Conservation (phyloP, 768 basidiomycete species). For the Macrolepiota albuminosa region DNA sequence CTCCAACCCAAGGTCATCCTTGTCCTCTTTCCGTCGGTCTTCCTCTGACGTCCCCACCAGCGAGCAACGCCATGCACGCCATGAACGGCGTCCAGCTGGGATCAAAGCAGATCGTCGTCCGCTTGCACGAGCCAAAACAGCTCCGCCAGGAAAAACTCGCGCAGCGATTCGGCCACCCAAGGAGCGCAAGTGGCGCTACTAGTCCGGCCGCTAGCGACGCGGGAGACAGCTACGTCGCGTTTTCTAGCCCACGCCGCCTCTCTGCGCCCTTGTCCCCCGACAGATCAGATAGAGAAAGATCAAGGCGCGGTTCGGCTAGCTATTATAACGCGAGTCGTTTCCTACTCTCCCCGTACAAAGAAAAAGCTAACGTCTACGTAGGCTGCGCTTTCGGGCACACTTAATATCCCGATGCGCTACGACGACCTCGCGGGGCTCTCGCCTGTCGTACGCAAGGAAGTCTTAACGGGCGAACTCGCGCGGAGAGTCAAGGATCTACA, state of each 20-base stretch:
- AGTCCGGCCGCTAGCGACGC: conserved; percentile 81
- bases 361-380: conserved; percentile 18
- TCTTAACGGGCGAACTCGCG: conserved; percentile 77
- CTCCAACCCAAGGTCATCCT: conserved; percentile 68
- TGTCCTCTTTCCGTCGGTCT: no score
- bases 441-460: conserved; percentile 83
- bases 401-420: conserved; percentile 82
- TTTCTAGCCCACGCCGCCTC: conserved; percentile 63
- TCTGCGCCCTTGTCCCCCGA: conserved; percentile 20
- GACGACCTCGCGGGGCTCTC: conserved; percentile 80
- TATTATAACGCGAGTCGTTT: conserved; percentile 66
- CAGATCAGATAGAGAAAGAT: conserved; percentile 61
- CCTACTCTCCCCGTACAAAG: no score
- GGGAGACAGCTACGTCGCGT: conserved; percentile 69
- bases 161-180: conserved; percentile 77
- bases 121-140: conserved; percentile 88
- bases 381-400: conserved; percentile 78
- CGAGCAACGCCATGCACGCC: conserved; percentile 63
- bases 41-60: conserved; percentile 29
- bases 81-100: conserved; percentile 80
- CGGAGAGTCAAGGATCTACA: conserved; percentile 63
- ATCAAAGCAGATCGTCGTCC: conserved; percentile 75
- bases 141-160: conserved; percentile 87
- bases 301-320: conserved; percentile 77
- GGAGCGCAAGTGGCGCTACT: conserved; percentile 77